phyloP scores from a whole-genome alignment of 2,329 filamentous ascomycete species.

The Fusarium continuum region DNA sequence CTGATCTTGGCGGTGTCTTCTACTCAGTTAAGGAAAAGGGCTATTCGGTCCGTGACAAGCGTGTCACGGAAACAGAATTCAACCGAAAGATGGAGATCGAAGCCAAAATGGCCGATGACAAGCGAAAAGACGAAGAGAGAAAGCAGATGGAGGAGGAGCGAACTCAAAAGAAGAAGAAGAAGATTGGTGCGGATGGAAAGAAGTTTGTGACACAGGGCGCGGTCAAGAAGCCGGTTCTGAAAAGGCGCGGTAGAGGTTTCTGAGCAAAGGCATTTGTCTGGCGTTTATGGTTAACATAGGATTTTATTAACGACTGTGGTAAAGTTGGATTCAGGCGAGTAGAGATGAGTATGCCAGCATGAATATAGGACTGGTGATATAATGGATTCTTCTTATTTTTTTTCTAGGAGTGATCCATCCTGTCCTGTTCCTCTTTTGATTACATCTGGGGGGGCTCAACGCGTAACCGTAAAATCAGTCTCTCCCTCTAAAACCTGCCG shows the following conservation, averaged over 20 bases:
- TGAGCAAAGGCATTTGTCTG: slow-evolving; percentile 42
- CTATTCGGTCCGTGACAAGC: slow-evolving; percentile 85
- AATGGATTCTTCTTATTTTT: not conserved
- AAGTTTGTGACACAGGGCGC: slow-evolving; percentile 70
- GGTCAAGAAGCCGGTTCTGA: slow-evolving; percentile 68
- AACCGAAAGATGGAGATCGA: slow-evolving; percentile 94
- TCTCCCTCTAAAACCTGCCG: slow-evolving; percentile 74
- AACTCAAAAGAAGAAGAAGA: slow-evolving; percentile 52
- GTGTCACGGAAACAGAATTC: slow-evolving; percentile 90
- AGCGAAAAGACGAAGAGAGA: slow-evolving; percentile 70
- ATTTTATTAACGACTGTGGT: not conserved
- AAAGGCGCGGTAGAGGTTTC: slow-evolving; percentile 64
- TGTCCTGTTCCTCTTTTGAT: not conserved
- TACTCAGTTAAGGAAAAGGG: slow-evolving; percentile 98
- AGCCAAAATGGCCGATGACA: slow-evolving; percentile 88
- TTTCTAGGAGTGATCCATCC: not conserved
- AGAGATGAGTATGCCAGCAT: not conserved
- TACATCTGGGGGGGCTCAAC: too few species aligned
- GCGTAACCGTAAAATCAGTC: slow-evolving; percentile 67
- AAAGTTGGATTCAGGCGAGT: not conserved
- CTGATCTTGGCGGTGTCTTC: slow-evolving; percentile 95
- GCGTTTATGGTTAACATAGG: not conserved
- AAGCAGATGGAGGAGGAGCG: slow-evolving; percentile 60
- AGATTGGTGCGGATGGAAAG: slow-evolving; percentile 52
- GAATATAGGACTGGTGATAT: not conserved